Base-by-base conservation (phyloP, 129 eudicot genomes). In the Kitagawia praeruptora region DNA sequence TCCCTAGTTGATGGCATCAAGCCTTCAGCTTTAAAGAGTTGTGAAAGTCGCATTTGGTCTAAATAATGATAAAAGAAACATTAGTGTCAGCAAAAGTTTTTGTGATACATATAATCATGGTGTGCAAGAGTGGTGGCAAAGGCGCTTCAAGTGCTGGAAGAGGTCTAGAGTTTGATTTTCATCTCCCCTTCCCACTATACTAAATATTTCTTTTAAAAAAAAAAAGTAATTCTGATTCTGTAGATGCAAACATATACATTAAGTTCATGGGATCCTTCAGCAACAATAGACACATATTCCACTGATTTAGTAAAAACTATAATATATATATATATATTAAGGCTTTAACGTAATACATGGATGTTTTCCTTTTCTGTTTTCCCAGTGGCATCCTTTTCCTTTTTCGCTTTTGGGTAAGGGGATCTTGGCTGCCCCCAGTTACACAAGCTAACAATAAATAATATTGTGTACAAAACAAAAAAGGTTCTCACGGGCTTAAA, bases 1-100 rank as follows among this genome's bases (percentile, higher is more conserved):
- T 96, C 97, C 53, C 80, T 80, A 56, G 91, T 82, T 54, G 97
- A 61, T 54, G 99, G 99, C 97, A 92, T 90, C 83, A 96, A 82
- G 25, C 91, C 92, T 92, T 96, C 98, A 48, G 93, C 98, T 83
- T 89, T 92, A 78, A 83, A 90, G 34, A 96, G 91, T 84, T 96
- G 95, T 1, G 89, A 86, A 69, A 90, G 93, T 77, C 92, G 90
- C 77, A 88, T 75, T 87, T 96, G 89, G 88, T 92, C 99, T 92
- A 89, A 80, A 82, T 19, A 37, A 72, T 38, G 70, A 51, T 21
- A 75, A 82, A 66, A 34, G 53, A 44, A 48, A 21, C 3, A 25
- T 56, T 61, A 79, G 18, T 39, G 25, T 53, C 77, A 73, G 77
- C 77, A 42, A 12, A 73, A 21, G 21, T n/a, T 23, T 11, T 16